phyloP scores from a whole-genome alignment of 208 protist genomes.

The Acanthamoeba royreba region DNA sequence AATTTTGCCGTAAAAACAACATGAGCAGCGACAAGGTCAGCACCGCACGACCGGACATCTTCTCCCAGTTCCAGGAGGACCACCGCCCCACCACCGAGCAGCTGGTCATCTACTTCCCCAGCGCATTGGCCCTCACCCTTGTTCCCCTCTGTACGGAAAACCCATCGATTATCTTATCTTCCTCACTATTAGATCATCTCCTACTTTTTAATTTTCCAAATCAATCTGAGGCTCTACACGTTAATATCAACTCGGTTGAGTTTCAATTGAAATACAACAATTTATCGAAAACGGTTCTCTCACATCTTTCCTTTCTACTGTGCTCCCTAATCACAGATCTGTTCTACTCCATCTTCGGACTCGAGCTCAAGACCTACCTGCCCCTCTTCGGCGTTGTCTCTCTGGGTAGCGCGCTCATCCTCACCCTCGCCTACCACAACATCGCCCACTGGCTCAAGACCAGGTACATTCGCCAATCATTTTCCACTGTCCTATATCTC shows the following conservation, averaged over 20 bases:
- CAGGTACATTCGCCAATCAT: neutral
- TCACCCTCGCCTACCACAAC: slow-evolving; percentile 33
- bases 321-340: neutral
- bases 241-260: too few species aligned
- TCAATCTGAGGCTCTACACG: too few species aligned
- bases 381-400: neutral
- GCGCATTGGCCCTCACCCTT: neutral
- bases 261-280: too few species aligned
- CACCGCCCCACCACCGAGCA: neutral
- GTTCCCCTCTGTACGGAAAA: neutral
- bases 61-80: neutral
- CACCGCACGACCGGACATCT: too few species aligned
- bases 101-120: neutral
- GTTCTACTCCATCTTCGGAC: slow-evolving; percentile 4
- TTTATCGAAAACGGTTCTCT: too few species aligned
- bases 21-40: too few species aligned
- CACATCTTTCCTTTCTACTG: neutral
- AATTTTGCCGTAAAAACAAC: too few species aligned
- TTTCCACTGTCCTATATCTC: neutral
- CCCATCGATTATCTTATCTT: neutral
- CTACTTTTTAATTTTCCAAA: neutral
- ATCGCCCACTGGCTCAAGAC: neutral
- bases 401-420: neutral
- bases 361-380: neutral
- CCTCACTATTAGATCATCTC: neutral